These are phyloP conservation scores for Astragalus glycyphyllos DNA, from an alignment of 306 rosid species.

Conservation along the genomic window DNA sequence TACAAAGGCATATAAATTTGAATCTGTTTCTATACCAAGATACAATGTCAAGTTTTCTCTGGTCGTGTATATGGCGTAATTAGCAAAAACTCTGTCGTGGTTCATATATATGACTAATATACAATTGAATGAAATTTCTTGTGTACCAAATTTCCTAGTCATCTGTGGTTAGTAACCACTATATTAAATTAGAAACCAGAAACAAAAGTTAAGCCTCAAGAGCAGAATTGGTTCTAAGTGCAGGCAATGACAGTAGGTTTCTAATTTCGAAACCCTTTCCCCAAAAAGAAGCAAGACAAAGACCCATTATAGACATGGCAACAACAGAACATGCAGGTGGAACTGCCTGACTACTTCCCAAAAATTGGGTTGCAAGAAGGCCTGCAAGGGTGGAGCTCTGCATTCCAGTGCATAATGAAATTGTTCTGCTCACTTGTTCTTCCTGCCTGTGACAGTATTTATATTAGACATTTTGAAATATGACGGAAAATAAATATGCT, in stretches of 20 bases:
- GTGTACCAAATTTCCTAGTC: conserved; percentile 37
- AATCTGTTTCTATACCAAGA: background rate
- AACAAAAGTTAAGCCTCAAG: conserved; percentile 44
- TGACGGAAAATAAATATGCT: background rate
- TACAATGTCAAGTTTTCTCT: background rate
- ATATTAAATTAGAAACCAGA: conserved; percentile 25
- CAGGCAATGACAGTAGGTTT: conserved; percentile 56
- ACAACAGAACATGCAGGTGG: conserved; percentile 97
- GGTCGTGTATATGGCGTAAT: conserved; percentile 28
- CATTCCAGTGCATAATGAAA: conserved; percentile 97
- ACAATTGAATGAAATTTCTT: conserved; percentile 37
- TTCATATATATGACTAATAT: conserved; percentile 33
- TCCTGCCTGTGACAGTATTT: conserved; percentile 67
- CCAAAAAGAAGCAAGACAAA: conserved; percentile 93
- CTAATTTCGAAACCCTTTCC: conserved; percentile 77
- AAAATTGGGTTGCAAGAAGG: conserved; percentile 92
- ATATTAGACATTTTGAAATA: conserved; percentile 35
- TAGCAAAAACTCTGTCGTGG: conserved; percentile 36
- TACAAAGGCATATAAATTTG: background rate
- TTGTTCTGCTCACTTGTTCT: conserved; percentile 74
- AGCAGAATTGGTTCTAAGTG: conserved; percentile 53
- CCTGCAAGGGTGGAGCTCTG: conserved; percentile 99
- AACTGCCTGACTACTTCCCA: conserved; percentile 92
- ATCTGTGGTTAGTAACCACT: conserved; percentile 21
- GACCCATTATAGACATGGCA: conserved; percentile 96